Base-by-base conservation (phyloP, 1,139 yeast genomes). In the Geotrichum europaeum region DNA sequence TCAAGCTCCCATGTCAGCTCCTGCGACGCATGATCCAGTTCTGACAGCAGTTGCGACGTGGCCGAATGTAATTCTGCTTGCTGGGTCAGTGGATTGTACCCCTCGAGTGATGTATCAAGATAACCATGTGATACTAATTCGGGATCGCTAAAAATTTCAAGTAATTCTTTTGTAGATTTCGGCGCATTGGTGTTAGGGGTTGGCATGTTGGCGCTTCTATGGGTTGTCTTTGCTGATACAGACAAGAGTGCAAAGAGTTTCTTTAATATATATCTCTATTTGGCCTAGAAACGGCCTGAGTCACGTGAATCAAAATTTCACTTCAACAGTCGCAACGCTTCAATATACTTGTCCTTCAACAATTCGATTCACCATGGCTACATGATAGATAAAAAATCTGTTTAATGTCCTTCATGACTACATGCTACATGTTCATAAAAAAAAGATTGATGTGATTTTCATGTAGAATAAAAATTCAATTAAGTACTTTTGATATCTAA, bases 11-110 rank as follows among this genome's bases (percentile, higher is more conserved):
- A 65, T 3, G 74, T 71, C 28, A 74, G 65, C 49, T 69, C 73
- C 60, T 72, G 75, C 13, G 70, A 66, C 54, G 71, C 68, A 49
- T 68, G 68, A 60, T 75, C 77, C 30, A 75, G 66, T 51, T 67
- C 69, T 2, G 76, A 71, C 53, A 71, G 65, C 25, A 75, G 69
- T 56, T 70, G 68, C 15, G 73, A 70, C 20, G 75, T 68, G 43
- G 69, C 63, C 1, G 71, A 65, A 55, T 73, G 73, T 51, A 73
- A 66, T 49, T 67, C 74, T 18, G 68, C 67, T 28, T 72, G 64
- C 57, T 69, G 68, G 5, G 63, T 65, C 34, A 61, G 45, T 2
- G 62, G 62, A 32, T 59, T 62, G 55, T 64, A 69, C 49, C 59
- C 59, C 15, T 70, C 70, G 25, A 74, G 63, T 2, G 68, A 62